phyloP scores from a whole-genome alignment of 768 basidiomycete genomes.

The Tephrocybe sp. region DNA sequence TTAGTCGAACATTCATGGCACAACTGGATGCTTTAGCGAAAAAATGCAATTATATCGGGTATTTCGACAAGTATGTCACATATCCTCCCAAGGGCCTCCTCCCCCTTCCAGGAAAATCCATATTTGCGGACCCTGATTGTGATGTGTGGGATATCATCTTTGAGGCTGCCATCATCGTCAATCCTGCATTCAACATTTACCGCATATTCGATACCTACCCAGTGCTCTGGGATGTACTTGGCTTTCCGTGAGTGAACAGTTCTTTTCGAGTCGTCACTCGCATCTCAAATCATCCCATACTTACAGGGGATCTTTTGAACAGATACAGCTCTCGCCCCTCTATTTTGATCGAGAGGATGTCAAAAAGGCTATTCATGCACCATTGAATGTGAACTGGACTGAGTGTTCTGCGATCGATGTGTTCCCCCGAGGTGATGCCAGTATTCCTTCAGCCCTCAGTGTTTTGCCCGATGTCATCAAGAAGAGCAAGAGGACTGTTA shows the following conservation, averaged over 20 bases:
- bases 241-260: constrained; percentile 58
- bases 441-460: constrained; percentile 58
- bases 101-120: constrained; percentile 63
- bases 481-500: constrained; percentile 65
- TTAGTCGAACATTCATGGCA: constrained; percentile 61
- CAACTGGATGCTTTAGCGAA: constrained; percentile 51
- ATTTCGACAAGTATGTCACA: constrained; percentile 57
- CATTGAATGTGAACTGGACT: constrained; percentile 53
- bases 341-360: constrained; percentile 73
- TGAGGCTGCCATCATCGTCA: constrained; percentile 55
- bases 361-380: constrained; percentile 70
- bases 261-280: background rate
- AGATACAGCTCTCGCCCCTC: constrained; percentile 53
- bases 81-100: constrained; percentile 67
- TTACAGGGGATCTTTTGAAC: constrained; percentile 50
- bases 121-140: constrained; percentile 46
- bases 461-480: constrained; percentile 76
- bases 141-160: constrained; percentile 70
- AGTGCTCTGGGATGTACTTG: constrained; percentile 75
- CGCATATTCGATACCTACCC: constrained; percentile 77
- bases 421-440: constrained; percentile 60
- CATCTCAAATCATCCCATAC: background rate
- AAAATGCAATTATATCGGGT: constrained; percentile 62
- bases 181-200: constrained; percentile 78
- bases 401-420: constrained; percentile 62